A percentile compares a stretch with the other conserved stretches of the same genome.
phyloP scores from a whole-genome alignment of 2,329 filamentous ascomycete species.

The Hypoxylon sp. region DNA sequence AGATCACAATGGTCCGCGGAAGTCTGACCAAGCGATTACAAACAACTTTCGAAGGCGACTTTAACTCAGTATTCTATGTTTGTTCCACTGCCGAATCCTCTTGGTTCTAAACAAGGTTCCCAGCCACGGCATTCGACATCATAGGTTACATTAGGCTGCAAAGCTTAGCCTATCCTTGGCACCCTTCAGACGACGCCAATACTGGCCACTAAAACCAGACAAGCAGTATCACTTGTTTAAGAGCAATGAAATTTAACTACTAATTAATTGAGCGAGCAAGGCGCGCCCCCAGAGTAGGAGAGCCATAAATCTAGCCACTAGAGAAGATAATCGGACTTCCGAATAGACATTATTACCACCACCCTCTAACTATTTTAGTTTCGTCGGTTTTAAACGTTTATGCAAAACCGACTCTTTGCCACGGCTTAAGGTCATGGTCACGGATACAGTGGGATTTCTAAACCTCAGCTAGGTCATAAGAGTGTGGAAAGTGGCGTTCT shows the following conservation, averaged over 20 bases:
- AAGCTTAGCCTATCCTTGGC: conserved; percentile 28
- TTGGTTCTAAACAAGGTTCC: conserved; percentile 15
- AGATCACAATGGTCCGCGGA: conserved; percentile 44
- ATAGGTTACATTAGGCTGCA: conserved; percentile 24
- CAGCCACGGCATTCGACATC: conserved; percentile 30
- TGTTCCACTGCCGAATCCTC: conserved; percentile 28
- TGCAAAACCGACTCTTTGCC: not conserved
- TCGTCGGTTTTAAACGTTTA: conserved; percentile 8
- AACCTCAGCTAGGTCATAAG: conserved; percentile 9
- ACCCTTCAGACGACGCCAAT: conserved; percentile 12
- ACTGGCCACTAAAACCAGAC: conserved; percentile 13
- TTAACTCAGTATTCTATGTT: conserved; percentile 23
- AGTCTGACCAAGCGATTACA: conserved; percentile 46
- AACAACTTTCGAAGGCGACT: conserved; percentile 28
- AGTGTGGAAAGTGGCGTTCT: conserved; percentile 5
- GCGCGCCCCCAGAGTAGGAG: conserved; percentile 23
- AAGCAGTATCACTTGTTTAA: conserved; percentile 14
- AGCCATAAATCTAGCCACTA: conserved; percentile 4
- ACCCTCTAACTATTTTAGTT: conserved; percentile 5
- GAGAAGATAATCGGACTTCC: conserved; percentile 37
- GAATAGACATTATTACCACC: conserved; percentile 8
- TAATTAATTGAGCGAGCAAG: conserved; percentile 14
- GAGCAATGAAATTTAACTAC: conserved; percentile 5
- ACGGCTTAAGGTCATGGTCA: conserved; percentile 9
- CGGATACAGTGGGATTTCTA: conserved; percentile 3